Evolutionary conservation across 108 stramenopile genomes (phyloP), one percentile per base, ranked within the genome.

Genomic region (Schizochytrium sp.): DNA sequence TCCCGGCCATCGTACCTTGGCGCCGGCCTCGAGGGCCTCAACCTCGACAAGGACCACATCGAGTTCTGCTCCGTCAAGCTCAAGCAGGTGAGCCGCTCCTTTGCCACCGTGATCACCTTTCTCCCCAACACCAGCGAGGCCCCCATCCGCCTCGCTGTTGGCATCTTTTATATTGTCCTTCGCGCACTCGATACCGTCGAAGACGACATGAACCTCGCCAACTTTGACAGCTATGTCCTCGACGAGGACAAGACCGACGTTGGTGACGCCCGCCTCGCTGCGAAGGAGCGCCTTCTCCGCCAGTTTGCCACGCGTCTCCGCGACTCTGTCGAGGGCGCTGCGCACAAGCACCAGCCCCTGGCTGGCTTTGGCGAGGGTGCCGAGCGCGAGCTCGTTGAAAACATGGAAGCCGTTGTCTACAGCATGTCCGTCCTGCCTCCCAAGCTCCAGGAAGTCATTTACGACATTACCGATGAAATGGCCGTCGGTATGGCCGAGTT

Each of bases 401-500:
- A 97, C 23, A 99, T 99, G 88, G 94, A 95, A 29, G 95, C 94
- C 88, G 96, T 97, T 90, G 97, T 96, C 44, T 89, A 92, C 44
- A 95, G 98, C 59, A 98, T 92, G 89, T 92, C 93, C 28, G 89
- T 91, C 43, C 91, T 98, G 69, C 88, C 90, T 5, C 91, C 94
- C 19, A 88, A 90, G 8, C 92, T 94, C 45, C 95, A 91, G 12
- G 89, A 93, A 76, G 96, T 99, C 88, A 98, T 99, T 88, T 47
- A 87, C 3, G 99, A 99, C 87, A 98, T 99, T 87, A 97, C 98
- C 14, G 90, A 95, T 58, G 92, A 96, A 45, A 99, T 99, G 99
- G 99, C 97, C n/a, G 92, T 89, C 2, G 99, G 99, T 28, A 99
- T 99, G 99, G 99, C 98, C 2, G 96, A 97, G 87, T 99, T 96